Base-by-base conservation (phyloP, 768 basidiomycete species). In the Royoungia palumana region DNA sequence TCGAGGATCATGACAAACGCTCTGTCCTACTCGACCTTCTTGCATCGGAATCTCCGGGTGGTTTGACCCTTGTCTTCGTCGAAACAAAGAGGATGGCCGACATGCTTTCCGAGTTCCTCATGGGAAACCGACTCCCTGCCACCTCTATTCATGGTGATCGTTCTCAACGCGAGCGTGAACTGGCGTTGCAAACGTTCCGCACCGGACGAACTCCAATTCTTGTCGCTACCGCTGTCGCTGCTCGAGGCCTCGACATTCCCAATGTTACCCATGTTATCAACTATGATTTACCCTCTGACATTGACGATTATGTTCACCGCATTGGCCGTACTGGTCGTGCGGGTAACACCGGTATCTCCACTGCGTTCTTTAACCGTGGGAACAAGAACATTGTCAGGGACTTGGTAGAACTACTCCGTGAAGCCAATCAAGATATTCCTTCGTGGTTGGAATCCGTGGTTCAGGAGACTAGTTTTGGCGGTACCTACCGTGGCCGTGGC, bases 51-150 rank as follows among this genome's bases (percentile, higher is more conserved):
- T 45, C 62, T 35, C 52, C 63, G 68, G 82, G 62, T 71, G 93
- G 93, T 28, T 76, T 98, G 24, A 93, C 94, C 16, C 83, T 99
- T 44, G 85, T 99, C 61, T 99, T 99, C 69, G 95, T 98, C 53
- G 96, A 99, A 80, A 99, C 96, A 47, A 99, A 99, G 76, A 83
- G 95, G 56, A 98, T 97, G 94, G 96, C 96, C 25, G 96, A 99
- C 61, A 89, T 89, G 83, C 79, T 99, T 12, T 96, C 93, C 63
- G 96, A 96, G 65, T 99, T 94, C 79, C 77, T 99, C 59, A 83
- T 90, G 73, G 65, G 71, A 47, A 86, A 91, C 71, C 72, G 79
- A 61, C 80, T 96, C 54, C 84, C 86, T 24, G 93, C 96, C 12
- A 98, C 95, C 2, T 96, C 94, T 36, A 99, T 98, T 54, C 96